A percentile compares a stretch with the other conserved stretches of the same genome.
Conservation (phyloP, 164 flowering plant genomes). For the Nelumbo lutea region DNA sequence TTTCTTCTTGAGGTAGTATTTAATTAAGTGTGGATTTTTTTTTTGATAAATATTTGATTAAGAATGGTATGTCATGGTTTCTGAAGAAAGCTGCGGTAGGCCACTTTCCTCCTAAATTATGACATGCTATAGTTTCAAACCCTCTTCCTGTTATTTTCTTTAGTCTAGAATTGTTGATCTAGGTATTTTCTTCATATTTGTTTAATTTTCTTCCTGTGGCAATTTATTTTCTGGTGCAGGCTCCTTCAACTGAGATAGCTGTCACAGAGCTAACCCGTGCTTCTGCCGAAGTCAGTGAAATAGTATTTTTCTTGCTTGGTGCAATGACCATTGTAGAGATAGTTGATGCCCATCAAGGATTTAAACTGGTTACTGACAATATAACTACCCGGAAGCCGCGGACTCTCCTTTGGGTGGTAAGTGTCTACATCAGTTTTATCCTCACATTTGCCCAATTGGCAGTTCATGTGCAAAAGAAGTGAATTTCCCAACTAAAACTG, state of each 20-base stretch:
- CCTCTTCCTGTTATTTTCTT: neutral
- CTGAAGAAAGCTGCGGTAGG: neutral
- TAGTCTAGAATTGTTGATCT: neutral
- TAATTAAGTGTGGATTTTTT: too few relatives aligned
- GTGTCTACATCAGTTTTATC: slow-evolving; percentile 15
- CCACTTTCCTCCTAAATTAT: neutral
- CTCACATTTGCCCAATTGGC: too few relatives aligned
- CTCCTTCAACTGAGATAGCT: slow-evolving; percentile 91
- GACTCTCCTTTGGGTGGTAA: slow-evolving; percentile 96
- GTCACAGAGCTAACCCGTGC: slow-evolving; percentile 78
- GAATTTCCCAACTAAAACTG: too few relatives aligned
- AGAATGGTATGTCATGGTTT: neutral
- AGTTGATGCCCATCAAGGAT: slow-evolving; percentile 98
- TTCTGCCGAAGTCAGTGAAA: slow-evolving; percentile 94
- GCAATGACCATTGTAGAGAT: slow-evolving; percentile 99
- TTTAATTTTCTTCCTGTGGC: neutral
- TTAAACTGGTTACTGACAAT: slow-evolving; percentile 92
- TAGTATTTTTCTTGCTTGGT: slow-evolving; percentile 96
- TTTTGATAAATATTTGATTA: too few relatives aligned
- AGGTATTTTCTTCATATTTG: neutral
- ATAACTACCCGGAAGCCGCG: slow-evolving; percentile 91
- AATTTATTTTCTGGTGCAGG: slow-evolving; percentile 39
- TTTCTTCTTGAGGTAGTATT: too few relatives aligned
- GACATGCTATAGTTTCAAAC: neutral
- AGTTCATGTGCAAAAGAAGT: too few relatives aligned